These are phyloP conservation scores for Talaromyces atroroseus DNA, from an alignment of 2,329 filamentous ascomycete genomes.

Conservation along the genomic window DNA sequence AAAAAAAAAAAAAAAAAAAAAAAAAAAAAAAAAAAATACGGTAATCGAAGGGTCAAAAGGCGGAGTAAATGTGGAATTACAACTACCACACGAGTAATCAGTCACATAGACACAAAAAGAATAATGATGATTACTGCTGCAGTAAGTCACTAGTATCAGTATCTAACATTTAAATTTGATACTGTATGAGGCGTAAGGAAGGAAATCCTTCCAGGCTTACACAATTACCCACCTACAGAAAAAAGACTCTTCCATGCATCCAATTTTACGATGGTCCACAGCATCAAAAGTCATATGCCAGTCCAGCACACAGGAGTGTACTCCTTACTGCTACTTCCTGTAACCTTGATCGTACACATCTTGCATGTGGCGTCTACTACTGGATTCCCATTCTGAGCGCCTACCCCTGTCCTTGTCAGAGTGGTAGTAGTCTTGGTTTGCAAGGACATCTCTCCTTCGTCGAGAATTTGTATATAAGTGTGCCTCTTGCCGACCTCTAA, in stretches of 20 bases:
- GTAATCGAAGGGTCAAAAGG: neutral
- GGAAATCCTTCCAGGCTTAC: neutral
- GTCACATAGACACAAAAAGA: neutral
- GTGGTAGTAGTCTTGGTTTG: neutral
- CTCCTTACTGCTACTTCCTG: constrained; percentile 6
- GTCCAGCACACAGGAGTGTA: too few species aligned
- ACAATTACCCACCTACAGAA: neutral
- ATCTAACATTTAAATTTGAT: neutral
- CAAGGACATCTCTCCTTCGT: neutral
- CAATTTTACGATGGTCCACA: neutral
- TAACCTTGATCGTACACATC: neutral
- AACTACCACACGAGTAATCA: neutral
- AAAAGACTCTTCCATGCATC: neutral
- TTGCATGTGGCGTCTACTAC: constrained; percentile 3
- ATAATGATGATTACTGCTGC: neutral
- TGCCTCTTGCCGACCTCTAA: neutral
- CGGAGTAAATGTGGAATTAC: neutral
- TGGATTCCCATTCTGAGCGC: neutral
- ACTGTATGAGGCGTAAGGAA: neutral
- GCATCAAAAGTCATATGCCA: neutral
- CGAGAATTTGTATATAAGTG: constrained; percentile 5
- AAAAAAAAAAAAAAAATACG: neutral
- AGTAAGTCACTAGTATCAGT: neutral
- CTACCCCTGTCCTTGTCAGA: neutral
- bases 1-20: too few species aligned